A percentile compares a stretch with the other conserved stretches of the same genome.
Evolutionary conservation across 2,329 filamentous ascomycete genomes (phyloP).

Genomic region (Paecilomyces sp.): DNA sequence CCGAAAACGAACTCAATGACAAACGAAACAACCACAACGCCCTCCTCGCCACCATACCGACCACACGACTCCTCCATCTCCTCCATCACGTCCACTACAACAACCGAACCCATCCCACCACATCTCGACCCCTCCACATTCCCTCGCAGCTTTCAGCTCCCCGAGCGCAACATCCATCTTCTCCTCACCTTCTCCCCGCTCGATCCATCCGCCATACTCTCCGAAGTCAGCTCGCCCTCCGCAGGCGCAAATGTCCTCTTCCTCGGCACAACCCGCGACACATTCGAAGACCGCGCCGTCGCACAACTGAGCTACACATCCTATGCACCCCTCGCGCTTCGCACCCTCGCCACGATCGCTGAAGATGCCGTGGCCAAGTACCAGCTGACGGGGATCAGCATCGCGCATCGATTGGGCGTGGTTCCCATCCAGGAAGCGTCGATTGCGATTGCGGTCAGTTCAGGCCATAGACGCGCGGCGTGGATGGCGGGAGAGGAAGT

Average conservation of each 20-base stretch:
- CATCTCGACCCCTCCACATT: slow-evolving; percentile 35
- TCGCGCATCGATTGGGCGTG: slow-evolving; percentile 75
- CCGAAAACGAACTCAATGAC: neutral
- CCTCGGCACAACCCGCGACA: slow-evolving; percentile 39
- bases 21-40: neutral
- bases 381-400: slow-evolving; percentile 63
- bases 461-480: slow-evolving; percentile 73
- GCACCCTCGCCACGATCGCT: slow-evolving; percentile 32
- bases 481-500: slow-evolving; percentile 88
- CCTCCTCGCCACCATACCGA: too few species aligned
- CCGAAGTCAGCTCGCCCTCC: slow-evolving; percentile 31
- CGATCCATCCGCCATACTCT: slow-evolving; percentile 24
- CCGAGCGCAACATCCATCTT: slow-evolving; percentile 31
- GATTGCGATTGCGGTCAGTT: slow-evolving; percentile 79
- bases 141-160: slow-evolving; percentile 25
- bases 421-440: slow-evolving; percentile 91
- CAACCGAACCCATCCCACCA: slow-evolving; percentile 1
- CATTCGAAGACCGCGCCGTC: slow-evolving; percentile 34
- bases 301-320: slow-evolving; percentile 38
- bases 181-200: slow-evolving; percentile 36
- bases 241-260: slow-evolving; percentile 42
- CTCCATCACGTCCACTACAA: neutral
- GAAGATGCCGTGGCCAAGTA: slow-evolving; percentile 49
- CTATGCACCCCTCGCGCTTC: slow-evolving; percentile 36
- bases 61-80: too few species aligned